Percentiles rank a stretch among this genome's conserved stretches.
phyloP scores from a whole-genome alignment of 192 early-diverging fungal species.

The Fimicolochytrium jonesii region DNA sequence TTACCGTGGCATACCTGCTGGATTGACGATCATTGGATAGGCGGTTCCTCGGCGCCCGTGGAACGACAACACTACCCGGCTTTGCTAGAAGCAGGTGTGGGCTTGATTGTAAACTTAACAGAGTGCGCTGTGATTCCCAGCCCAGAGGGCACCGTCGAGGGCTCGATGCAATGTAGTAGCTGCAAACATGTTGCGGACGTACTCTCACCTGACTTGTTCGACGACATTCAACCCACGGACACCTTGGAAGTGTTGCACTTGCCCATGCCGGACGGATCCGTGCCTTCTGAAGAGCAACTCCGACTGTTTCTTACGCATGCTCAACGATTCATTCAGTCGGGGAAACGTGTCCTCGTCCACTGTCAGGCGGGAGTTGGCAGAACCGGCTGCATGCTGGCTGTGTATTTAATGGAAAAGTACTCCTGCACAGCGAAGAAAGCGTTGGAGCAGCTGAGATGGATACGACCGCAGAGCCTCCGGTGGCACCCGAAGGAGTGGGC shows the following conservation, averaged over 20 bases:
- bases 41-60: conserved; percentile 38
- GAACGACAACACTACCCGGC: conserved; percentile 41
- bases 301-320: conserved; percentile 34
- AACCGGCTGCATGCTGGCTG: conserved; percentile 44
- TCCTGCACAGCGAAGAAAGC: conserved; percentile 32
- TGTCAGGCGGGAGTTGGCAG: conserved; percentile 52
- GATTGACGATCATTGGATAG: conserved; percentile 43
- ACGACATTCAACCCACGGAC: conserved; percentile 22
- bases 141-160: not conserved
- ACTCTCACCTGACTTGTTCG: conserved; percentile 37
- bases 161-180: not conserved
- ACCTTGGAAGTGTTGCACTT: conserved; percentile 37
- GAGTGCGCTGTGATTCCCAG: conserved; percentile 35
- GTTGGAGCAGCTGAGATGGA: conserved; percentile 26
- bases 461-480: conserved; percentile 46
- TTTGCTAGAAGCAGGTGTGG: conserved; percentile 26
- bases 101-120: conserved; percentile 47
- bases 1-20: conserved; percentile 47
- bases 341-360: conserved; percentile 41
- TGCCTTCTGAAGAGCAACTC: conserved; percentile 34
- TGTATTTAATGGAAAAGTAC: conserved; percentile 47
- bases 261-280: conserved; percentile 43
- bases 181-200: conserved; percentile 18
- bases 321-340: conserved; percentile 20
- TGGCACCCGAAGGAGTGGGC: conserved; percentile 46